A percentile compares a stretch with the other conserved stretches of the same genome.
Conservation (phyloP, 1,139 yeast genomes). For the Saccharomyces hybrid region DNA sequence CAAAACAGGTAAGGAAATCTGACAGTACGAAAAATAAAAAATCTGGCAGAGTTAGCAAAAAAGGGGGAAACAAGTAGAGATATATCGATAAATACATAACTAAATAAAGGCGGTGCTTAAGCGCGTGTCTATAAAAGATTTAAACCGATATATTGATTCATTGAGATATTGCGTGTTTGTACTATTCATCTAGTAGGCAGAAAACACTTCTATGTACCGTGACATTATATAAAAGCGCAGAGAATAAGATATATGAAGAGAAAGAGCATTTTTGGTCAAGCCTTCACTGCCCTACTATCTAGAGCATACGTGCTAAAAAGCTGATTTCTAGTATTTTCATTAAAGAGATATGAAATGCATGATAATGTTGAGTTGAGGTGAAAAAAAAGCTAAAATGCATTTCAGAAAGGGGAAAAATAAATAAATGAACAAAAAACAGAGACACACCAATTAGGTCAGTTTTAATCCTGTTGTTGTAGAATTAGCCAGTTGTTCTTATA, state of each 20-base stretch:
- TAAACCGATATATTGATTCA: neutral
- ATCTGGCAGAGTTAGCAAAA: neutral
- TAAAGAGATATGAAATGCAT: neutral
- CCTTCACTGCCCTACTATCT: neutral
- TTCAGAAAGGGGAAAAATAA: neutral
- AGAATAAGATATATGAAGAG: neutral
- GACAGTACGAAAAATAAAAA: neutral
- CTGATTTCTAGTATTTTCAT: neutral
- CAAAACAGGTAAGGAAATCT: neutral
- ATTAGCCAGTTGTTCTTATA: conserved; percentile 32
- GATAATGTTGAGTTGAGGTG: conserved; percentile 2
- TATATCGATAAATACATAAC: neutral
- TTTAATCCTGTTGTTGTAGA: conserved; percentile 26
- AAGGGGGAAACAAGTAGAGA: neutral
- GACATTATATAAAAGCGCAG: neutral
- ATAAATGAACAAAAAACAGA: neutral
- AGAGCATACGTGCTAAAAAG: neutral
- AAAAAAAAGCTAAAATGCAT: conserved; percentile 3
- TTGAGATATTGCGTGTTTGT: neutral
- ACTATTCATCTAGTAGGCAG: neutral
- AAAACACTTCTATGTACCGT: neutral
- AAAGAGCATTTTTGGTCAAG: neutral
- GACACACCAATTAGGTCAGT: neutral
- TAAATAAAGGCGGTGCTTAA: neutral
- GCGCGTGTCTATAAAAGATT: neutral